Base-by-base conservation (phyloP, 495 filamentous ascomycete genomes). In the Neurospora sp. region DNA sequence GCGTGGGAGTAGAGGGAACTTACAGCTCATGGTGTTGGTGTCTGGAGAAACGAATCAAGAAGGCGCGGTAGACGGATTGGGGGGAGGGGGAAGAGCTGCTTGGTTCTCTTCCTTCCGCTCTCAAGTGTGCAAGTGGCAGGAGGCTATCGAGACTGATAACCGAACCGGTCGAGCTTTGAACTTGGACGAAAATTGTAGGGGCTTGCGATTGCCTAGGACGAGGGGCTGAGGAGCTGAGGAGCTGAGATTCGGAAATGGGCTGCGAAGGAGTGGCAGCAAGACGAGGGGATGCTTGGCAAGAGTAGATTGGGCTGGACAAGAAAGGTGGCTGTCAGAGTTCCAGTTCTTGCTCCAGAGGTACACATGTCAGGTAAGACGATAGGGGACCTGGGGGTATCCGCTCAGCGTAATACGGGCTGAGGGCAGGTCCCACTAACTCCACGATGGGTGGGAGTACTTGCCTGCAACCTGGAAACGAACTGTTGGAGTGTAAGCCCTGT, bases 1-100 rank as follows among this genome's bases (percentile, higher is more conserved):
- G 40, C 72, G 74, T 40, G 72, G 72, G 72, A 80, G 70, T 38
- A 77, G 74, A 72, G 73, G 68, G 40, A 74, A 81, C 80, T 79
- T 82, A 82, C 80, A 81, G 78, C 80, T 82, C 80, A 82, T 82
- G 73, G 70, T 79, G 53, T 42, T 73, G 74, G 79, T 78, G 75
- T 75, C 75, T 79, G 35, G 27, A 41, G 42, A 39, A 48, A 35
- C 69, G 48, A 75, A 65, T 18, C 69, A 72, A 72, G 68, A 70
- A 53, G 68, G 69, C 20, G 71, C 40, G 40, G 27, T n/a, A 37
- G 69, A 40, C 41, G 69, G 12, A 35, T 40, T 5, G 37, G 53
- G 31, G 31, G 39, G 38, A 71, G 68, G 71, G 39, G 20, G 70
- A 22, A 59, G 45, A 69, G 27, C 45, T 72, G 70, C 18, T 72